Evolutionary conservation across 1,284 basidiomycete species (phyloP), one percentile per base, ranked within the genome.

Genomic region (Tilletia horrida): DNA sequence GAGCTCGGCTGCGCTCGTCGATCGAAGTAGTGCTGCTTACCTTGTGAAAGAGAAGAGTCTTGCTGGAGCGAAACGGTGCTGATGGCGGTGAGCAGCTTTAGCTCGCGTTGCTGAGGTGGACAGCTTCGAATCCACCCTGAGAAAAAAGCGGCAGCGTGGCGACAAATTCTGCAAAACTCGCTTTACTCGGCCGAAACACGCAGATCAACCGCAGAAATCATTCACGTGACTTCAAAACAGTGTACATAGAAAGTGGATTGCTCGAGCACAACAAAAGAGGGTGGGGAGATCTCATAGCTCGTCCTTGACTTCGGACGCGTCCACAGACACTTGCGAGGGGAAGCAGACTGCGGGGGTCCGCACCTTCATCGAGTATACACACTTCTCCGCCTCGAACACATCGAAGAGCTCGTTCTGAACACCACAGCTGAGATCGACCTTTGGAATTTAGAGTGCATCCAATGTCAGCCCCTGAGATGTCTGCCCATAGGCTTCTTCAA

Each of bases 341-440:
- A 74, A 85, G 83, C 95, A 98, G 43, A 97, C 84, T 0, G 94
- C 94, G 6, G 95, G 96, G 0, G 89, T 88, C 31, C 90, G 92
- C 13, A 88, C 92, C 63, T 88, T 91, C 81, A 96, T 88, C 77
- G 89, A 87, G 81, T 98, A 98, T 83, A 95, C 92, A 84, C 95
- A 98, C 84, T 98, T 98, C 83, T 99, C 94, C 7, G 78, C 75
- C 84, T 99, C 95, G 62, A 88, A 86, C 3, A 98, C 88, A 1
- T 89, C 87, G 14, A 89, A 82, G n/a, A 99, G 82, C 6, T 85
- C 87, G 76, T 97, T 97, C 76, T 92, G 89, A 3, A 86, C 89
- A 1, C 92, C 95, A 77, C 95, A 99, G 3, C 87, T 85, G 64
- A 96, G 82, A 64, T 91, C 84, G 27, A 98, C 86, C 89, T n/a